Conservation (phyloP, 441 rosid species). For the Erysimum pusillum region DNA sequence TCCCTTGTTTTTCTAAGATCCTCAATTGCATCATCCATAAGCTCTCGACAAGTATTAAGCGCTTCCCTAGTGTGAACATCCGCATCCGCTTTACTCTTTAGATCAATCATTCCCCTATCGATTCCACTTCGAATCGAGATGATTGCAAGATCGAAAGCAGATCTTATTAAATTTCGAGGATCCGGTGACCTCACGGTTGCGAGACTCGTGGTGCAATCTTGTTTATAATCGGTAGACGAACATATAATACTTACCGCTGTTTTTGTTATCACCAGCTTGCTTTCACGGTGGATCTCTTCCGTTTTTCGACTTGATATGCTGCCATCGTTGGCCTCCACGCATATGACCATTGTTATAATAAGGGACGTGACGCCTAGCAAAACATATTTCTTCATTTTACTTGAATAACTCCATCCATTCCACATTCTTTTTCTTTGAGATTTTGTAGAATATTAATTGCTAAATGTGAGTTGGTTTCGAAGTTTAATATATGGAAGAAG, state of each 20-base stretch:
- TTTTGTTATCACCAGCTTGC: constrained; percentile 27
- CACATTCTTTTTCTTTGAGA: constrained; percentile 9
- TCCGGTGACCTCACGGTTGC: constrained; percentile 51
- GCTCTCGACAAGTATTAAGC: constrained; percentile 58
- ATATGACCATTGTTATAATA: constrained; percentile 26
- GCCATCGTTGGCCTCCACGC: background rate
- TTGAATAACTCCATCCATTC: constrained; percentile 33
- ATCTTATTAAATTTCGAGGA: constrained; percentile 63
- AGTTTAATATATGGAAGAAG: constrained; percentile 33
- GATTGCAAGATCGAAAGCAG: constrained; percentile 60
- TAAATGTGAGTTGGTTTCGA: constrained; percentile 20
- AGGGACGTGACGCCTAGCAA: constrained; percentile 21
- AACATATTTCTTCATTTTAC: constrained; percentile 35
- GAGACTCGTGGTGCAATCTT: constrained; percentile 61
- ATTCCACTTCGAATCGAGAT: constrained; percentile 53
- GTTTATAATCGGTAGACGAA: constrained; percentile 70
- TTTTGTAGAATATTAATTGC: background rate
- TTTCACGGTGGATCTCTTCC: constrained; percentile 32
- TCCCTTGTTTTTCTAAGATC: constrained; percentile 63
- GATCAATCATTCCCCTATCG: constrained; percentile 44
- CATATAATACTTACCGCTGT: constrained; percentile 62
- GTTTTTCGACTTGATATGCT: background rate
- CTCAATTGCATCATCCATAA: constrained; percentile 62
- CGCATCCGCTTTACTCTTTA: constrained; percentile 56
- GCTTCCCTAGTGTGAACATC: constrained; percentile 68